Evolutionary conservation across 495 filamentous ascomycete species (phyloP), one percentile per base, ranked within the genome.

Genomic region (Paragyromitra xinjiangensis): DNA sequence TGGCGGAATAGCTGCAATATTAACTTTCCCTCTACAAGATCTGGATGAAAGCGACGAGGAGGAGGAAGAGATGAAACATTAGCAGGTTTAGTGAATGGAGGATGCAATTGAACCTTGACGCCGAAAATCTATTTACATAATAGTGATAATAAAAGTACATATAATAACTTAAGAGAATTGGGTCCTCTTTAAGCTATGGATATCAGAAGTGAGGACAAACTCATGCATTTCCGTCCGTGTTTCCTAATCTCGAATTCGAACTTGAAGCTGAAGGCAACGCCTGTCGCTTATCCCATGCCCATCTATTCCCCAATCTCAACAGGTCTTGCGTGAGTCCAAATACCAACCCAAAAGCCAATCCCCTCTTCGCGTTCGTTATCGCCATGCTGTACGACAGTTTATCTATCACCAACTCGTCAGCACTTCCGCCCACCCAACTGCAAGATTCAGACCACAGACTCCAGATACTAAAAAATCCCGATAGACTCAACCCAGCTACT

Each of bases 1-100:
- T 71, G 95, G 95, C 0, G 92, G 93, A 6, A 91, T 99, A 73
- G 96, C 94, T 26, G 93, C 94, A 12, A 91, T 98, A 40, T 85
- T 97, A 76, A 97, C 95, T 4, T 99, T 94, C 80, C 95, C 96
- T 1, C 84, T 99, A 29, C 85, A 87, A 51, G 91, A 92, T 75
- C 83, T 94, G 37, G 92, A 94, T 74, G 90, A 91, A 56, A 88
- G 88, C 19, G 88, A 88, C 2, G 89, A 92, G 3, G 89, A 89
- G 48, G 66, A 64, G 53, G 73, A 51, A 24, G 53, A 16, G 29
- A 12, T 39, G 37, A 55, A 48, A 65, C 22, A 65, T 16, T 67
- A 39, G 50, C 44, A 48, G 26, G 29, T 26, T 39, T 26, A 70
- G 44, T 64, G 40, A 78, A 78, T 77, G 40, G 59, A 59, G 39